Evolutionary conservation across 441 rosid species (phyloP), one percentile per base, ranked within the genome.

Genomic region (Euphorbia schlechtendalii): DNA sequence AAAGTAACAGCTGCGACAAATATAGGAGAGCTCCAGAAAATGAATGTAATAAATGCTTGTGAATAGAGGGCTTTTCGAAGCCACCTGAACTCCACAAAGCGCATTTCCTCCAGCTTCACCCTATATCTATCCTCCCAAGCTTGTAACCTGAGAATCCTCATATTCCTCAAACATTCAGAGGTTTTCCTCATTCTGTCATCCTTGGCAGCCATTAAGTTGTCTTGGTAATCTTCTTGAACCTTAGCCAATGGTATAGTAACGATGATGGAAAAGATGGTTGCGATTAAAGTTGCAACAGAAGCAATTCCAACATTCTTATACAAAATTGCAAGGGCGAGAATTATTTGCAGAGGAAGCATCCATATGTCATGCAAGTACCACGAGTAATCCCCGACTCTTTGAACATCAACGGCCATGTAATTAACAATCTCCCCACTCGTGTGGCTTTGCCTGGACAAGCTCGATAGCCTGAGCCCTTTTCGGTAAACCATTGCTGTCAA

Each of bases 161-260:
- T 94, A 79, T 94, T 94, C 89, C 98, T 83, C 36, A 94, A 84
- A 78, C 98, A 91, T 76, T 94, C 99, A 1, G 98, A 94, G 40
- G 99, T 94, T 80, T 86, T 94, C 77, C 99, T 86, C 99, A 94
- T 94, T 78, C 99, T 86, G n/a, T 94, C 99, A 67, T 94, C 99
- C 84, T 94, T 94, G 30, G 99, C 92, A 76, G 87, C 69, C 99
- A 94, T 94, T 72, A 94, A 74, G 73, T 83, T 94, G 72, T 91
- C 99, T 80, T 94, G 99, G 69, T 85, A 94, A 51, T 89, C 96
- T 78, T 94, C 99, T 70, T 94, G 99, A 59, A 91, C 54, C 81
- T 82, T 85, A 54, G 99, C 99, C 68, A 91, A 68, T 17, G 98
- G 98, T 59, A 94, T 68, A 3, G 99, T 94, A 60, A 85, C 83